These are phyloP conservation scores for Hyphopichia wangnamkhiaoensis DNA, from an alignment of 1,139 yeast genomes.

Conservation along the genomic window DNA sequence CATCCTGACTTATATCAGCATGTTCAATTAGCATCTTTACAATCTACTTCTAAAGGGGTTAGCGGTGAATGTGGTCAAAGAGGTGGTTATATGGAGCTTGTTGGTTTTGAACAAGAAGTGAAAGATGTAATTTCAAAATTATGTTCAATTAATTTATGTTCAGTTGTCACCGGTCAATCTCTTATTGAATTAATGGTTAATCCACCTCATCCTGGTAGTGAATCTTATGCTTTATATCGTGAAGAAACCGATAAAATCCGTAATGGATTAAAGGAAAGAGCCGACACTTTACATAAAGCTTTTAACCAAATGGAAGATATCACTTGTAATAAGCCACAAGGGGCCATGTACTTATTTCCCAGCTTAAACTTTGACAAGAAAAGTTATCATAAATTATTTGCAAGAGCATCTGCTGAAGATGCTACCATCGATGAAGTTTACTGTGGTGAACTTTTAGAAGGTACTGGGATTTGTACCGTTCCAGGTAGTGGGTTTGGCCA, in stretches of 20 bases:
- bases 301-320: constrained; percentile 79
- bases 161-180: constrained; percentile 94
- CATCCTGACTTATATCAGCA: constrained; percentile 57
- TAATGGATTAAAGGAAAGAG: constrained; percentile 61
- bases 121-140: constrained; percentile 73
- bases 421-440: constrained; percentile 81
- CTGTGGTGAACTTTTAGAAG: constrained; percentile 76
- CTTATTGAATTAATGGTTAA: constrained; percentile 88
- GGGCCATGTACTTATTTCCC: constrained; percentile 98
- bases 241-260: constrained; percentile 64
- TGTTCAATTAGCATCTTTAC: constrained; percentile 90
- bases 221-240: constrained; percentile 67
- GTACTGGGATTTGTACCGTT: constrained; percentile 95
- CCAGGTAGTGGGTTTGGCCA: constrained; percentile 99
- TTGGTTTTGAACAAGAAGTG: constrained; percentile 75
- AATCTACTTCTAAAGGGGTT: constrained; percentile 95
- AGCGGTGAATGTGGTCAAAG: constrained; percentile 99
- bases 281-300: constrained; percentile 64
- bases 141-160: constrained; percentile 88
- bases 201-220: constrained; percentile 81
- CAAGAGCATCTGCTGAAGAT: constrained; percentile 56
- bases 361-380: constrained; percentile 58
- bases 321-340: constrained; percentile 83
- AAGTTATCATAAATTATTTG: constrained; percentile 51
- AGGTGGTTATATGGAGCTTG: constrained; percentile 96